Evolutionary conservation across 805 yeast species (phyloP).

Genomic region (Starmerella sp.): DNA sequence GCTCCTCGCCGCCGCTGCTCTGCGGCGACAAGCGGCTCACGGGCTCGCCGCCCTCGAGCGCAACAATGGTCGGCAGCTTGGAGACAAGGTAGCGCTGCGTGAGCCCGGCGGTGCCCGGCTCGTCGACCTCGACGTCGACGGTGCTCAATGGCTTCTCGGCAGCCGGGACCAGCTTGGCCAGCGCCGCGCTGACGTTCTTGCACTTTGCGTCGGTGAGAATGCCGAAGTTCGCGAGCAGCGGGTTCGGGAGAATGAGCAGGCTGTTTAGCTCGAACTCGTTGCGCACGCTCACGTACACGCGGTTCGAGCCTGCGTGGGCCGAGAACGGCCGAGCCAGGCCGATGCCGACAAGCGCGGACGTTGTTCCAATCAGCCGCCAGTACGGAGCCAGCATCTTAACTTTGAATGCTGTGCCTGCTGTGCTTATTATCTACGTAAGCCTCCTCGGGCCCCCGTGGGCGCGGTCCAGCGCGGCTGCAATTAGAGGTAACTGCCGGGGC

Average conservation of each 20-base stretch:
- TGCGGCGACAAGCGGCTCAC: constrained; percentile 30
- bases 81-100: constrained; percentile 45
- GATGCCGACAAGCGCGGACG: constrained; percentile 14
- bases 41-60: constrained; percentile 55
- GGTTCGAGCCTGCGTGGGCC: constrained; percentile 25
- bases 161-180: constrained; percentile 40
- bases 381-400: background rate
- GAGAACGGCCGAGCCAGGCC: constrained; percentile 12
- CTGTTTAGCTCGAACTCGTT: constrained; percentile 50
- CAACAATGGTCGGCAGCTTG: constrained; percentile 55
- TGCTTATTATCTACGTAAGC: constrained; percentile 3
- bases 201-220: constrained; percentile 51
- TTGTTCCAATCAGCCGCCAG: constrained; percentile 15
- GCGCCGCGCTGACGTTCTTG: constrained; percentile 49
- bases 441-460: background rate
- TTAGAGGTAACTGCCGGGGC: too few species aligned
- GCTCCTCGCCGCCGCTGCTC: constrained; percentile 23
- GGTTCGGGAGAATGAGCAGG: constrained; percentile 40
- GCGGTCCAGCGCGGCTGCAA: too few species aligned
- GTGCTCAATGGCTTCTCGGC: constrained; percentile 41
- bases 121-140: constrained; percentile 64
- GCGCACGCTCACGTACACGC: constrained; percentile 44
- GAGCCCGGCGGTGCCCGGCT: constrained; percentile 49
- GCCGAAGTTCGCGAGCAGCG: constrained; percentile 63
- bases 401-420: background rate